Conservation (phyloP, 192 early-diverging fungal genomes). For the Diversispora eburnea region DNA sequence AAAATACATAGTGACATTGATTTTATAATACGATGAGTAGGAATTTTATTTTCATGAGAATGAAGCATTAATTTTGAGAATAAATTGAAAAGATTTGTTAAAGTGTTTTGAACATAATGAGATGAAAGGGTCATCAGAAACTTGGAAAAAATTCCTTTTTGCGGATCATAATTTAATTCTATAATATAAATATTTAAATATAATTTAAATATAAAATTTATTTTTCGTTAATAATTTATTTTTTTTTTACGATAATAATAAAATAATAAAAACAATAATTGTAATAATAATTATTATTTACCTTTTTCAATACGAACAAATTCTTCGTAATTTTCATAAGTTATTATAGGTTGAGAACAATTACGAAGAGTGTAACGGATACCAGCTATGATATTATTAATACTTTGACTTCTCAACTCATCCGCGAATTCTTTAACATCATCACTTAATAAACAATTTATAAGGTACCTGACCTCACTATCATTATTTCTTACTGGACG, state of each 20-base stretch:
- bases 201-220: neutral
- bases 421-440: slow-evolving; percentile 7
- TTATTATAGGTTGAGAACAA: neutral
- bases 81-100: slow-evolving; percentile 17
- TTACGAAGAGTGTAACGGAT: slow-evolving; percentile 18
- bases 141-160: slow-evolving; percentile 22
- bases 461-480: slow-evolving; percentile 17
- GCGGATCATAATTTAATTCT: slow-evolving; percentile 27
- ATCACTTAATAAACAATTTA: slow-evolving; percentile 22
- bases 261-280: neutral
- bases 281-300: neutral
- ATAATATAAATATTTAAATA: neutral
- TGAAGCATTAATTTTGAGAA: slow-evolving; percentile 10
- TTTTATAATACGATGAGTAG: slow-evolving; percentile 19
- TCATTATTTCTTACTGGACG: slow-evolving; percentile 7
- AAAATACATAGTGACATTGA: slow-evolving; percentile 10
- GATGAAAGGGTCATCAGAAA: slow-evolving; percentile 11
- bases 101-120: neutral
- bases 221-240: too few species aligned
- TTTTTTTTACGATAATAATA: neutral
- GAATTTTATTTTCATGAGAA: slow-evolving; percentile 25
- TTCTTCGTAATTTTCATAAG: slow-evolving; percentile 25
- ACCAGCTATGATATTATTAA: slow-evolving; percentile 21
- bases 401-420: slow-evolving; percentile 22
- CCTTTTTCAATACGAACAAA: slow-evolving; percentile 25